Evolutionary conservation across 371 early-diverging fungal genomes (phyloP).

Genomic region (Basidiobolus meristosporus): DNA sequence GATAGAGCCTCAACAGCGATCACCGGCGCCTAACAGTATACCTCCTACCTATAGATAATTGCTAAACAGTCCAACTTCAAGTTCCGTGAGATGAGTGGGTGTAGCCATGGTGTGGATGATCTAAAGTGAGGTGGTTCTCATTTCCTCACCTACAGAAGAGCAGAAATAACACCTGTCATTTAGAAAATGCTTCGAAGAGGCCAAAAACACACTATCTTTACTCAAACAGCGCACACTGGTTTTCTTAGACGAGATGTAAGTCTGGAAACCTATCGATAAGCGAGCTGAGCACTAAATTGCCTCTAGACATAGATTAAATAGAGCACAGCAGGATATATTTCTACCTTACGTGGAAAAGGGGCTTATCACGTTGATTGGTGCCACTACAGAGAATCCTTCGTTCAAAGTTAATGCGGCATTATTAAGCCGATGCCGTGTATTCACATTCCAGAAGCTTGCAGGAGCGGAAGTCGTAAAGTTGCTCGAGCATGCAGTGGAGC

Average conservation of each 20-base stretch:
- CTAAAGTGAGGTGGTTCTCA: conserved; percentile 12
- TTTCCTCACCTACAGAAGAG: not conserved
- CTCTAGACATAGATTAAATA: conserved; percentile 56
- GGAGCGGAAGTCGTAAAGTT: conserved; percentile 31
- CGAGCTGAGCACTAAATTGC: not conserved
- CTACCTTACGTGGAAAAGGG: conserved; percentile 67
- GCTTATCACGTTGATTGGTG: conserved; percentile 54
- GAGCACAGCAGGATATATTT: conserved; percentile 75
- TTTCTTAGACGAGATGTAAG: conserved; percentile 64
- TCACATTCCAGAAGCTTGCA: conserved; percentile 43
- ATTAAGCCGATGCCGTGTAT: conserved; percentile 58
- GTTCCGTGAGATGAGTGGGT: conserved; percentile 54
- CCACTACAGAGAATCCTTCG: conserved; percentile 83
- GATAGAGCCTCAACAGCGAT: not conserved
- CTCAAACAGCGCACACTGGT: conserved; percentile 47
- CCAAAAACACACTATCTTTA: conserved; percentile 24
- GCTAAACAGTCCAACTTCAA: conserved; percentile 35
- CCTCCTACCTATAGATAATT: conserved; percentile 25
- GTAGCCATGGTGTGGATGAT: conserved; percentile 44
- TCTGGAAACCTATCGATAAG: not conserved
- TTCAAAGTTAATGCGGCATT: conserved; percentile 69
- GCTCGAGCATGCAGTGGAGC: conserved; percentile 22
- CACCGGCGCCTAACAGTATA: not conserved
- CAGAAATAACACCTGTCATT: not conserved
- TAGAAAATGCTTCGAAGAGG: conserved; percentile 34